Conservation (phyloP, 768 basidiomycete genomes). For the Porpolomopsis calyptriformis region DNA sequence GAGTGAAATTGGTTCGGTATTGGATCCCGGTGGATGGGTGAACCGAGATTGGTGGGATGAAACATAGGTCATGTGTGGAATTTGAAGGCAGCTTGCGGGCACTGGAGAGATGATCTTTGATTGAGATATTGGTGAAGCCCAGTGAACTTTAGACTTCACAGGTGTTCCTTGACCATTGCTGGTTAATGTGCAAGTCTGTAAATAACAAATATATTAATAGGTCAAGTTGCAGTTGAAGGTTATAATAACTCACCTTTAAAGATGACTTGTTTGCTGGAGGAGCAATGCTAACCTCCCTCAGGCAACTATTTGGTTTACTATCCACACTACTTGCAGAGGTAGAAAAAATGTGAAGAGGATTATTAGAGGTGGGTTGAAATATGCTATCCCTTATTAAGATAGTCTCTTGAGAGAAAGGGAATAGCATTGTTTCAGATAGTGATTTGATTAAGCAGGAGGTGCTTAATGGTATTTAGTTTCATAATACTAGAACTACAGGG, state of each 20-base stretch:
- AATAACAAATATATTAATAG: neutral
- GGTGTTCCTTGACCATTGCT: neutral
- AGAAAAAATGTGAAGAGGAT: neutral
- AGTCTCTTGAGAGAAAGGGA: neutral
- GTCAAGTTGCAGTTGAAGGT: neutral
- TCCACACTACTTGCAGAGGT: neutral
- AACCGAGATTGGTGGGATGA: neutral
- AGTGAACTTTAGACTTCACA: neutral
- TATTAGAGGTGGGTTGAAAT: neutral
- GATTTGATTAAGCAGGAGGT: neutral
- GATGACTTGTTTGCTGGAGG: neutral
- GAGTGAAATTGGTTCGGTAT: neutral
- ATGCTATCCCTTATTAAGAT: too few relatives aligned
- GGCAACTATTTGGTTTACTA: neutral
- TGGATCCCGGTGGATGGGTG: neutral
- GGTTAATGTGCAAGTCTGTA: neutral
- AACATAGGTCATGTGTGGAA: neutral
- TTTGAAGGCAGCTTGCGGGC: neutral
- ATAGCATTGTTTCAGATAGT: neutral
- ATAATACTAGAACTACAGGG: too few relatives aligned
- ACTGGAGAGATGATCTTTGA: neutral
- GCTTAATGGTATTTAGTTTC: neutral
- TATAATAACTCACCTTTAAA: neutral
- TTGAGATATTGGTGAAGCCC: neutral
- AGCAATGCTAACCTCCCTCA: neutral